Conservation (phyloP, 2,329 filamentous ascomycete species). For the Capronia americana region DNA sequence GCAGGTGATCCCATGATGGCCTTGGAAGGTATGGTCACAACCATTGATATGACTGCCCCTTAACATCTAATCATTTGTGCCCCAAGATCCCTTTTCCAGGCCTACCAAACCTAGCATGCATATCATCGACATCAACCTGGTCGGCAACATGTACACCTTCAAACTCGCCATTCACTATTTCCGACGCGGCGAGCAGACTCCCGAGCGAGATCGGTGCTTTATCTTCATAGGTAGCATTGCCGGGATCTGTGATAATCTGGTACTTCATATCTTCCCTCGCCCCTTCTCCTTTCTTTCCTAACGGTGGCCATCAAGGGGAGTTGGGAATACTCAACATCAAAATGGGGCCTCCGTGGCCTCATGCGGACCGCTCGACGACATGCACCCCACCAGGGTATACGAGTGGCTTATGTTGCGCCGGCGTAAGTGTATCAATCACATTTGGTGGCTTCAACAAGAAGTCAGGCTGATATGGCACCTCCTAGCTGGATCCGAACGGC, state of each 20-base stretch:
- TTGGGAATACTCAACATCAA: slow-evolving; percentile 24
- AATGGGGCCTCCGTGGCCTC: slow-evolving; percentile 24
- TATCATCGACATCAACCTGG: slow-evolving; percentile 37
- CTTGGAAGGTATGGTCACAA: slow-evolving; percentile 18
- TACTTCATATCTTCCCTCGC: not conserved
- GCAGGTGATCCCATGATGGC: slow-evolving; percentile 25
- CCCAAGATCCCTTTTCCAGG: slow-evolving; percentile 48
- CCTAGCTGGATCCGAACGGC: slow-evolving; percentile 45
- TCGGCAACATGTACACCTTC: slow-evolving; percentile 51
- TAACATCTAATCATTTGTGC: not conserved
- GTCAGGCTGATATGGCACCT: not conserved
- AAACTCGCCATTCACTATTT: slow-evolving; percentile 58
- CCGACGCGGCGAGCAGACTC: slow-evolving; percentile 33
- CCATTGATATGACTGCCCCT: not conserved
- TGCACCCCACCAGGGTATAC: slow-evolving; percentile 20
- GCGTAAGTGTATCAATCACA: slow-evolving; percentile 9
- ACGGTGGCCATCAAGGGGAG: slow-evolving; percentile 10
- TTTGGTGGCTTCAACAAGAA: not conserved
- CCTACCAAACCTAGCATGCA: slow-evolving; percentile 31
- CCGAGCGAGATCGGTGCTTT: slow-evolving; percentile 25
- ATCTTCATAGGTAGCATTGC: slow-evolving; percentile 28
- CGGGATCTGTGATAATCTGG: slow-evolving; percentile 22
- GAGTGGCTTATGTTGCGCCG: slow-evolving; percentile 26
- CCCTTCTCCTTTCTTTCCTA: not conserved
- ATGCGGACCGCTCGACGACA: slow-evolving; percentile 24